Percentiles rank a stretch among this genome's conserved stretches.
Evolutionary conservation across 2,329 filamentous ascomycete genomes (phyloP).

Genomic region (Camptophora hylomeconis): DNA sequence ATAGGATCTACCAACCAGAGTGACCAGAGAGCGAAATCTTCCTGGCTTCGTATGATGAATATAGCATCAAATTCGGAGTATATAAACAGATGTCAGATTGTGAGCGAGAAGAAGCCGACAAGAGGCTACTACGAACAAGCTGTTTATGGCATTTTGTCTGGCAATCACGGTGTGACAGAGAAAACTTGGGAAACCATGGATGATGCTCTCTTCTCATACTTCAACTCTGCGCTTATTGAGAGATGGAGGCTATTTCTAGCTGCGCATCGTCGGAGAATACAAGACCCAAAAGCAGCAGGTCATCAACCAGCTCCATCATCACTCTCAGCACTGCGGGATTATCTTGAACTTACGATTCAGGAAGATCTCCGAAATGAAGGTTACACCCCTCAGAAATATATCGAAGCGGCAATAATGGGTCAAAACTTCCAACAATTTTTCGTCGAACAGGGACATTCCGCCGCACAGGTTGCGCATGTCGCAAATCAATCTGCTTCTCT

Average conservation of each 20-base stretch:
- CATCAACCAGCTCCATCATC: constrained; percentile 9
- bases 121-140: constrained; percentile 71
- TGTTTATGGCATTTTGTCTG: constrained; percentile 80
- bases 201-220: constrained; percentile 74
- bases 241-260: constrained; percentile 61
- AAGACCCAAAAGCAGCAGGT: constrained; percentile 29
- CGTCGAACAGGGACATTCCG: constrained; percentile 26
- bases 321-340: constrained; percentile 7
- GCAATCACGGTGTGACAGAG: constrained; percentile 66
- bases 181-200: constrained; percentile 69
- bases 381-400: constrained; percentile 31
- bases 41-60: constrained; percentile 15
- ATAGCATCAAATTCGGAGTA: constrained; percentile 15
- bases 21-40: constrained; percentile 25
- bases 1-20: constrained; percentile 40
- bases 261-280: constrained; percentile 28
- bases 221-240: constrained; percentile 69
- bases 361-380: constrained; percentile 24
- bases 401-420: constrained; percentile 30
- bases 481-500: constrained; percentile 19
- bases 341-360: constrained; percentile 7
- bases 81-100: constrained; percentile 16
- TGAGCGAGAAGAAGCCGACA: constrained; percentile 46
- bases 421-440: constrained; percentile 31
- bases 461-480: constrained; percentile 23